phyloP scores from a whole-genome alignment of 176 grass and related monocot genomes.

The Echinochloa phyllopogon region DNA sequence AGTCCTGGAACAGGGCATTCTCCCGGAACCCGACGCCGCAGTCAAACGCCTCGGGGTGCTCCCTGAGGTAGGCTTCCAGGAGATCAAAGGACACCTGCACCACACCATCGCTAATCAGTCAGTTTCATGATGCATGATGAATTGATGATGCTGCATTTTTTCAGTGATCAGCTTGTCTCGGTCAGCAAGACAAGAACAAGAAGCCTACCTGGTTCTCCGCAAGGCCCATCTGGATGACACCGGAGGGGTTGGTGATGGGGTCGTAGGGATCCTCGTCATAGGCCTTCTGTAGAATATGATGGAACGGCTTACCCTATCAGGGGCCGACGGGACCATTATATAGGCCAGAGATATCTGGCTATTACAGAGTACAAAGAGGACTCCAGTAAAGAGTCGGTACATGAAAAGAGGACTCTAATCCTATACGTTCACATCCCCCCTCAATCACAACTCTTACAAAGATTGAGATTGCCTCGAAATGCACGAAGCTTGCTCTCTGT shows the following conservation, averaged over 20 bases:
- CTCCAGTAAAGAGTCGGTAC: too few relatives aligned
- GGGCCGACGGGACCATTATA: too few relatives aligned
- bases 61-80: constrained; percentile 52
- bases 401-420: too few relatives aligned
- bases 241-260: constrained; percentile 49
- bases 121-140: background rate
- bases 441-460: too few relatives aligned
- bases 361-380: too few relatives aligned
- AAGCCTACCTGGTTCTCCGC: constrained; percentile 73
- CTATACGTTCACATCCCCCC: too few relatives aligned
- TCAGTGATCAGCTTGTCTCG: background rate
- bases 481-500: too few relatives aligned
- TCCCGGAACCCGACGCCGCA: constrained; percentile 53
- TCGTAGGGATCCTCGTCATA: constrained; percentile 70
- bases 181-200: background rate
- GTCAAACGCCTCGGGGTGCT: constrained; percentile 47
- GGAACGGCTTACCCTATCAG: too few relatives aligned
- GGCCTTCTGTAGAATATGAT: too few relatives aligned
- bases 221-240: constrained; percentile 78
- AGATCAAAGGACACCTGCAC: constrained; percentile 73
- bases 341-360: too few relatives aligned
- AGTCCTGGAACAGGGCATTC: constrained; percentile 70
- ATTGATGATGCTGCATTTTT: too few relatives aligned
- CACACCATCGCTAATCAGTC: background rate
- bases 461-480: too few relatives aligned